Conservation (phyloP, 495 filamentous ascomycete species). For the Chaetomidium leptoderma region DNA sequence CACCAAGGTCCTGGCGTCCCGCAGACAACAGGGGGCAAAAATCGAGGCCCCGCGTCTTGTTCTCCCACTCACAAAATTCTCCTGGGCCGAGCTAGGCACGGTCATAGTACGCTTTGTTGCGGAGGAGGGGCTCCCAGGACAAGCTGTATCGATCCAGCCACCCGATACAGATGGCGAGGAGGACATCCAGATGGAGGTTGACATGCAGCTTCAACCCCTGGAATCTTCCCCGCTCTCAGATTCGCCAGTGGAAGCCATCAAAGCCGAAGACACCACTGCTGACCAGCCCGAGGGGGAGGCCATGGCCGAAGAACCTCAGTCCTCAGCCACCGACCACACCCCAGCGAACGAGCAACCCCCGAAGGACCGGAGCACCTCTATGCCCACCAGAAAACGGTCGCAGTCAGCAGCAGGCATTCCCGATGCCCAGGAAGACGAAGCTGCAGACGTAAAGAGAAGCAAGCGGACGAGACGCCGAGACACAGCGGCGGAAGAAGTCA, state of each 20-base stretch:
- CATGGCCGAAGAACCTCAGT: constrained; percentile 8
- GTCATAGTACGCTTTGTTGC: constrained; percentile 34
- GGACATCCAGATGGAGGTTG: constrained; percentile 40
- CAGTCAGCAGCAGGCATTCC: constrained; percentile 58
- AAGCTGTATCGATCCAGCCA: constrained; percentile 33
- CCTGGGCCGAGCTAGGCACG: constrained; percentile 44
- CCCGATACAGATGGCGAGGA: constrained; percentile 34
- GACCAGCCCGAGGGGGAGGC: constrained; percentile 17
- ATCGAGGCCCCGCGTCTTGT: constrained; percentile 52
- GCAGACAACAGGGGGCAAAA: constrained; percentile 46
- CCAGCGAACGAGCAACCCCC: constrained; percentile 20
- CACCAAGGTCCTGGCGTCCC: constrained; percentile 27
- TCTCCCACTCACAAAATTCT: constrained; percentile 29
- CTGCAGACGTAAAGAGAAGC: constrained; percentile 68
- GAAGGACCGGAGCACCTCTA: constrained; percentile 31
- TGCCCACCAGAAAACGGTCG: constrained; percentile 57
- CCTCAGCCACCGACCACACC: constrained; percentile 5
- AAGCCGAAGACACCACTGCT: constrained; percentile 8
- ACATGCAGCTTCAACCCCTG: constrained; percentile 30
- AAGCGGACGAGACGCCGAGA: constrained; percentile 79
- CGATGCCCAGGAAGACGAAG: constrained; percentile 50
- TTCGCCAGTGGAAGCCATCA: background rate
- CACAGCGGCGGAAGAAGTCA: constrained; percentile 63
- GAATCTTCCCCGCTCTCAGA: constrained; percentile 7
- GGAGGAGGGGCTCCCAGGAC: constrained; percentile 31